Evolutionary conservation across 345 rosid genomes (phyloP), one percentile per base, ranked within the genome.

Genomic region (Mallotus nudiflorus): DNA sequence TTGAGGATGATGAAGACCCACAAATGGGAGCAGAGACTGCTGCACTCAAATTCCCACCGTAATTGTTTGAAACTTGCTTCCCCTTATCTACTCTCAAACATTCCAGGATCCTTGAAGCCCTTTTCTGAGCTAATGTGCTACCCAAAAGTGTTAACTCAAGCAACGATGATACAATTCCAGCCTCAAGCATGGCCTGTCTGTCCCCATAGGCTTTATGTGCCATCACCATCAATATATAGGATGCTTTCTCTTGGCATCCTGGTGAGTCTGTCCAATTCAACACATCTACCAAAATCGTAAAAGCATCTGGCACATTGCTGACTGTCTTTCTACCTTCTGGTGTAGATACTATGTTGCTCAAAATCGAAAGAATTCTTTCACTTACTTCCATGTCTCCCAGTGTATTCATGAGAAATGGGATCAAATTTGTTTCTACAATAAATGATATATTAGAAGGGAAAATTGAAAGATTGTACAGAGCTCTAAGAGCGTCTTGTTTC

Each of bases 311-410:
- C 11, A 78, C 85, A 10, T 9, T 35, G 67, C 97, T 77, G 42
- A 95, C 85, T 1, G 86, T 83, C 78, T 86, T 95, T 74, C 97
- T 78, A 52, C 99, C 99, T 83, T 95, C 99, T 0, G 87, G 87
- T 1, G 82, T 85, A 0, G 97, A 84, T 6, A 89, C 93, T 31
- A 84, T 51, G 82, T 92, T 95, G 86, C 97, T 87, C 75, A 95
- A 85, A 75, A 85, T 74, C 0, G 96, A 91, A n/a, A 95, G 91
- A 39, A 84, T 78, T 76, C 99, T 87, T 74, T 87, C 99, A 54
- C 97, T 95, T 7, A 85, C 82, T 60, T 95, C 93, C 99, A 95
- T 95, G 72, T 91, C 91, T 45, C 99, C 99, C 71, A 95, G 68
- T 5, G 81, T 49, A 72, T 70, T 88, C 75, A 92, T 28, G 9